Evolutionary conservation across 1,284 basidiomycete species (phyloP).

Genomic region (Coniferiporia weirii): DNA sequence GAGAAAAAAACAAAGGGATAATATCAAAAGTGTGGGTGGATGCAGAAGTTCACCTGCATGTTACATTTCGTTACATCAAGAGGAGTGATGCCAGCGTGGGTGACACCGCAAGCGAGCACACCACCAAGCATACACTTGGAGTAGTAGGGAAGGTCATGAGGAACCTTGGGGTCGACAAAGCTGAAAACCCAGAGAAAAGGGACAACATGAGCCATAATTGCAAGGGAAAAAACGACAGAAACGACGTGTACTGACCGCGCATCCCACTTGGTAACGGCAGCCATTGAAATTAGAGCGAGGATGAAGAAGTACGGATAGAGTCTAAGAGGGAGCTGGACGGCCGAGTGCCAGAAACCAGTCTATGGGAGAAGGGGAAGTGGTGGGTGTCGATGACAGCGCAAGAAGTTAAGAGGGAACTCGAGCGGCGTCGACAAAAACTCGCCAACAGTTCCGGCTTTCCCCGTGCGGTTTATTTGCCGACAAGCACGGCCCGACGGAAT

Average conservation of each 20-base stretch:
- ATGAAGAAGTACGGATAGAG: constrained; percentile 6
- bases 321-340: constrained; percentile 4
- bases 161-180: constrained; percentile 57
- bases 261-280: constrained; percentile 53
- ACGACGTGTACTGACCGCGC: constrained; percentile 43
- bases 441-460: constrained; percentile 1
- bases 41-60: constrained; percentile 78
- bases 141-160: constrained; percentile 70
- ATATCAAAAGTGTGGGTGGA: not conserved
- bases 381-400: constrained; percentile 11
- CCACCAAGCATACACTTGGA: constrained; percentile 84
- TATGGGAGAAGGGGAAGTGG: not conserved
- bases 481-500: not conserved
- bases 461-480: constrained; percentile 1
- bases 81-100: constrained; percentile 90
- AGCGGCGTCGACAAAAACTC: constrained; percentile 4
- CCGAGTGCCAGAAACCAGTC: constrained; percentile 10
- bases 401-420: not conserved
- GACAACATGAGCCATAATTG: constrained; percentile 15
- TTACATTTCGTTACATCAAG: constrained; percentile 96
- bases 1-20: not conserved
- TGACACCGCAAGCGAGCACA: constrained; percentile 88
- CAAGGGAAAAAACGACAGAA: not conserved
- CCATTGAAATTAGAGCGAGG: constrained; percentile 7
- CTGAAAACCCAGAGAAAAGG: constrained; percentile 30